These are phyloP conservation scores for Mortierella sp. DNA, from an alignment of 371 early-diverging fungal genomes.

Conservation along the genomic window DNA sequence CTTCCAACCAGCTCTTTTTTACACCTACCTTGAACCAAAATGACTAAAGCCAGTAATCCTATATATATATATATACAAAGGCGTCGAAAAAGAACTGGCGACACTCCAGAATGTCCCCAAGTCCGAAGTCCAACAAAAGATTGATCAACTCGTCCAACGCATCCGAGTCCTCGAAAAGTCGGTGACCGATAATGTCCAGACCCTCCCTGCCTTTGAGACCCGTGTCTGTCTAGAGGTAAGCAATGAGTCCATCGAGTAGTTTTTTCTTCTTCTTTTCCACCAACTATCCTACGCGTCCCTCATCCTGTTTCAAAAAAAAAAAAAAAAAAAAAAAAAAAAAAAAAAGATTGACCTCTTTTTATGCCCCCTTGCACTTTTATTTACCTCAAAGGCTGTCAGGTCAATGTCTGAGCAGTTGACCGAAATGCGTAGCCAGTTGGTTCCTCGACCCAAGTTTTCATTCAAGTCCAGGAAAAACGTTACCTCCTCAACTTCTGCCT, in stretches of 20 bases:
- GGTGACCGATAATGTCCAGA: conserved; percentile 63
- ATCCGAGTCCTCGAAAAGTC: conserved; percentile 64
- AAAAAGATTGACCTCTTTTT: no score
- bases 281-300: neutral
- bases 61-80: conserved; percentile 32
- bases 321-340: neutral
- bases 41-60: neutral
- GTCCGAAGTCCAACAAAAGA: conserved; percentile 42
- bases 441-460: conserved; percentile 70
- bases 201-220: conserved; percentile 68
- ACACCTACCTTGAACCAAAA: neutral
- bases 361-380: no score
- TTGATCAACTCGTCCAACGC: conserved; percentile 54
- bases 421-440: conserved; percentile 47
- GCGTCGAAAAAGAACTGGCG: conserved; percentile 52
- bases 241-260: no score
- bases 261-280: neutral
- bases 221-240: conserved; percentile 58
- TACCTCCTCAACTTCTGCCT: conserved; percentile 10
- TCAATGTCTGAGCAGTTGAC: conserved; percentile 53
- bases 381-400: conserved; percentile 69
- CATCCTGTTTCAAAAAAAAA: no score
- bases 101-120: conserved; percentile 39
- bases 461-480: conserved; percentile 66
- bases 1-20: neutral